These are phyloP conservation scores for Erodium texanum DNA, from an alignment of 441 rosid species.

Conservation along the genomic window DNA sequence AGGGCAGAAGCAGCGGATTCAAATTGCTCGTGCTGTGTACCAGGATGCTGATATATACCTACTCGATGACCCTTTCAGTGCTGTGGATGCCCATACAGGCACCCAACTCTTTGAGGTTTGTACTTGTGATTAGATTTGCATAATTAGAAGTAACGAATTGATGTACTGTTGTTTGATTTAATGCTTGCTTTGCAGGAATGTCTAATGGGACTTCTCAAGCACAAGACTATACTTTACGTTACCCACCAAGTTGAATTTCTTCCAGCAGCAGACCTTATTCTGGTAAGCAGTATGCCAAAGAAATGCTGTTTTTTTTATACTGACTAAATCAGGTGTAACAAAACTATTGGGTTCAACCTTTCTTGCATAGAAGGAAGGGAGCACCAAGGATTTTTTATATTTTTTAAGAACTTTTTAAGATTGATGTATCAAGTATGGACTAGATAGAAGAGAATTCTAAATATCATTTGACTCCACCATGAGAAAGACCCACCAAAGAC, in stretches of 20 bases:
- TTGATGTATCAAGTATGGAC: too few species aligned
- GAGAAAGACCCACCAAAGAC: too few species aligned
- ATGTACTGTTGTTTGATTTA: neutral
- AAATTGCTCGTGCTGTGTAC: slow-evolving; percentile 91
- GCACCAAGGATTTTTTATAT: too few species aligned
- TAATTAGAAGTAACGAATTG: neutral
- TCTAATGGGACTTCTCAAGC: slow-evolving; percentile 78
- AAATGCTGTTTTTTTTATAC: too few species aligned
- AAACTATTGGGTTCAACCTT: too few species aligned
- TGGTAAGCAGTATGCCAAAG: slow-evolving; percentile 39
- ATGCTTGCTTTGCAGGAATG: slow-evolving; percentile 55
- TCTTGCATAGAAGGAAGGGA: too few species aligned
- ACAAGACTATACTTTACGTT: slow-evolving; percentile 75
- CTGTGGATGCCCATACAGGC: slow-evolving; percentile 98
- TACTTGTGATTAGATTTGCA: neutral
- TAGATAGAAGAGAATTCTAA: too few species aligned
- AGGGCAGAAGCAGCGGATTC: slow-evolving; percentile 97
- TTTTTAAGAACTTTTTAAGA: too few species aligned
- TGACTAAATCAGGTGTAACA: too few species aligned
- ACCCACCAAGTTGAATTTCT: slow-evolving; percentile 99
- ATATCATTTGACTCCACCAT: too few species aligned
- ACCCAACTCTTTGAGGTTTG: slow-evolving; percentile 74
- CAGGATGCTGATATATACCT: slow-evolving; percentile 90
- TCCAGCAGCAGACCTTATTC: slow-evolving; percentile 89
- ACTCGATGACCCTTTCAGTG: slow-evolving; percentile 96